Base-by-base conservation (phyloP, 1,284 basidiomycete species). In the Pterulicium gracile region DNA sequence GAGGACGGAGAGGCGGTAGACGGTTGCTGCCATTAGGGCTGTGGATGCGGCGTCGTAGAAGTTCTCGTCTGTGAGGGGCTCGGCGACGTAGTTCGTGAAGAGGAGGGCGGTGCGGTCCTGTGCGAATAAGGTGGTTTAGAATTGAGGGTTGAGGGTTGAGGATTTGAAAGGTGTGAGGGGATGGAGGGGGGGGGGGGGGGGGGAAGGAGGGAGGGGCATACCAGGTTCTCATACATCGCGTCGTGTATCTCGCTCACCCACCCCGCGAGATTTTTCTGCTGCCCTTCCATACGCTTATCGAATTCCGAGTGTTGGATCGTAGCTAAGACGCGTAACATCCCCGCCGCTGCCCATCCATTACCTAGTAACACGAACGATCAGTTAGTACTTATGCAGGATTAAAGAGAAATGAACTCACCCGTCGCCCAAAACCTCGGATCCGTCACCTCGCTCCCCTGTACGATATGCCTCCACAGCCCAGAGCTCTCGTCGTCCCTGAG, bases 291-390 rank as follows among this genome's bases (percentile, higher is more conserved):
- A 1, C 62, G 56, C 17, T 62, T 58, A 1, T 72, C 65, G 49
- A 69, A 85, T 42, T 70, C 63, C 1, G 84, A 86, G 46, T 78
- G 68, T 51, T 75, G 65, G 47, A 91, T 81, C 3, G 86, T 88
- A 0, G 76, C 81, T 1, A 85, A 66, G 1, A 91, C 88, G n/a
- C 88, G 79, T 3, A 87, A 67, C 73, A 91, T 91, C 0, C 89
- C 90, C 3, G 82, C 85, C 0, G 86, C 80, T 0, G 81, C 89
- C 90, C 89, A 93, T 0, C 70, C 89, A 47, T 92, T 90, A 0
- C 90, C 88, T 83, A 43, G 3, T 1, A 35, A 19, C 32, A 13
- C 48, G 18, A 22, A 15, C 39, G 21, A 27, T 18, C 18, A 19
- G 18, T 17, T 39, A 19, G 36, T 13, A 41, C 14, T 10, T 39